Base-by-base conservation (phyloP, 768 basidiomycete genomes). In the Rhodotorula taiwanensis region DNA sequence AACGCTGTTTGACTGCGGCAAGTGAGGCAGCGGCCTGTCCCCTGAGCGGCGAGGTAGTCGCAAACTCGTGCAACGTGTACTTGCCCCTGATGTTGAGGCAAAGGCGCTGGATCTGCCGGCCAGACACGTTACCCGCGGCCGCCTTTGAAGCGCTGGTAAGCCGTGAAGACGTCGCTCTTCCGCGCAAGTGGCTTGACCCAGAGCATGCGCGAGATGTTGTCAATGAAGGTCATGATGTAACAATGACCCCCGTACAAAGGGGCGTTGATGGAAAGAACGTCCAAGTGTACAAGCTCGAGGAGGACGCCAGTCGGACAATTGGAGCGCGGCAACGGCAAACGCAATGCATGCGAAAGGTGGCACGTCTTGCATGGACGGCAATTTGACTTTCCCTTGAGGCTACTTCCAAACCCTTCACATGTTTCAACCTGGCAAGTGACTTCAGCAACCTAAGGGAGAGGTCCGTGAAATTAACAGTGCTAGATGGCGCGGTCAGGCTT, bases 1-100 rank as follows among this genome's bases (percentile, higher is more conserved):
- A 25, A 28, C 16, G 58, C 39, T 23, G 58, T 50, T 39, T 52
- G 43, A 30, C 50, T 52, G 21, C 49, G 51, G 39, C 23, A 25
- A 23, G 20, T 45, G 9, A 23, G 59, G 39, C 45, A 44, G 52
- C 33, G 48, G 49, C 25, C 8, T 16, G 48, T 60, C 18, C 52
- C 52, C n/a, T 53, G 43, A 27, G 47, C 33, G 23, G 11, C 31
- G 21, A 54, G 43, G 51, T 21, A 39, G 39, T 39, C 44, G 15
- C 11, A 34, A 60, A 60, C 6, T 36, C 52, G n/a, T 53, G 36
- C 8, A 33, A 47, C 15, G 57, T 34, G 43, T 71, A 76, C 64
- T 77, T 72, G 1, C 72, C 67, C 13, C 75, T 72, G 36, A 68
- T 65, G 55, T 77, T 70, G 9, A 45, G 57, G 16, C 62, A 60